phyloP scores from a whole-genome alignment of 495 filamentous ascomycete species.

The Penicillium roqueforti region DNA sequence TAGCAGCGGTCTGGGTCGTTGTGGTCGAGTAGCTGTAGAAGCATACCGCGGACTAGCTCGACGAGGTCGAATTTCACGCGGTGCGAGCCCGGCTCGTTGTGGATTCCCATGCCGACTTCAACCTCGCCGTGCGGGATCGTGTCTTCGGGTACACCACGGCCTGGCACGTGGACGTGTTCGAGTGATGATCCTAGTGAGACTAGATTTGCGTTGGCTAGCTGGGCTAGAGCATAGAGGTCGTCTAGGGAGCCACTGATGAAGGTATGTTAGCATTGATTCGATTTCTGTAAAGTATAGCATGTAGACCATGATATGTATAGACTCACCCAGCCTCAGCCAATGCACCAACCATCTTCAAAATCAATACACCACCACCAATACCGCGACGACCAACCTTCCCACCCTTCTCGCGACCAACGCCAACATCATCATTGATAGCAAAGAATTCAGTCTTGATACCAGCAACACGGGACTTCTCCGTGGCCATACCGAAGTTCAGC shows the following conservation, averaged over 20 bases:
- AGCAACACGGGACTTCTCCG: constrained; percentile 83
- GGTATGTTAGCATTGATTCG: neutral
- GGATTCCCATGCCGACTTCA: constrained; percentile 97
- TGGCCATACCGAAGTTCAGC: constrained; percentile 90
- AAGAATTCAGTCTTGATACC: constrained; percentile 86
- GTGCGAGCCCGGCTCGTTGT: constrained; percentile 88
- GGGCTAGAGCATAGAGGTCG: constrained; percentile 68
- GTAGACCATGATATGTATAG: neutral
- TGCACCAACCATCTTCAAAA: constrained; percentile 85
- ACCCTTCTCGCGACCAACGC: constrained; percentile 74
- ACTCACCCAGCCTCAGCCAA: constrained; percentile 67
- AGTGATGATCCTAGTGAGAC: constrained; percentile 84
- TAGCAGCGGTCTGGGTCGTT: constrained; percentile 79
- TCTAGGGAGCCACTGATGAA: constrained; percentile 45
- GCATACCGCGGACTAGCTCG: constrained; percentile 71
- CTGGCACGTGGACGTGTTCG: constrained; percentile 90
- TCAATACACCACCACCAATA: constrained; percentile 84
- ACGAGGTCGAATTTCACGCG: constrained; percentile 62
- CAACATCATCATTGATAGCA: constrained; percentile 92
- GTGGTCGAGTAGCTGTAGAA: constrained; percentile 73
- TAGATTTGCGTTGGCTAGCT: constrained; percentile 67
- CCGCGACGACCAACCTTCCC: constrained; percentile 92
- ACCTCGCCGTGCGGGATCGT: constrained; percentile 65
- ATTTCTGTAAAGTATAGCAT: too few species aligned
- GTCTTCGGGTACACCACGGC: constrained; percentile 56